Percentiles rank a stretch among this genome's conserved stretches.
Evolutionary conservation across 768 basidiomycete species (phyloP).

Genomic region (Tylopilus rubrobrunneus): DNA sequence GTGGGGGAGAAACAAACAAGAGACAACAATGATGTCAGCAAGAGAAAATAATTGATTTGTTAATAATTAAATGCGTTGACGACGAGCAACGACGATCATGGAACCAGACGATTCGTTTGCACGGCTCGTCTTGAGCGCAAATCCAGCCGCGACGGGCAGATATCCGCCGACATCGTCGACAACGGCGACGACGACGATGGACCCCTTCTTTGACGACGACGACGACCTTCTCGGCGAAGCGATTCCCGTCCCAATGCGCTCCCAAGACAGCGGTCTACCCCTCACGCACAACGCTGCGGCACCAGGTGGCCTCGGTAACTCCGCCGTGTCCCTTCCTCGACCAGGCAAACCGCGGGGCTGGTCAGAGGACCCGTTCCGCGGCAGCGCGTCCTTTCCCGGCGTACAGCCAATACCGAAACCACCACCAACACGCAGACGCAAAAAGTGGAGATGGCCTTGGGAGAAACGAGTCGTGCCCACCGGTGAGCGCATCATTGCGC

Average conservation of each 20-base stretch:
- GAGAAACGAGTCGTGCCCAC: constrained; percentile 56
- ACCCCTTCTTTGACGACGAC: constrained; percentile 76
- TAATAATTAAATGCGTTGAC: neutral
- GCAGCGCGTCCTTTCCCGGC: constrained; percentile 39
- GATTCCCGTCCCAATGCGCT: constrained; percentile 33
- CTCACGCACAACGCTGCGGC: constrained; percentile 56
- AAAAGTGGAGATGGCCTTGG: constrained; percentile 81
- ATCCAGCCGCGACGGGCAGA: constrained; percentile 21
- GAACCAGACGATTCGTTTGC: constrained; percentile 28
- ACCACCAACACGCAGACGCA: constrained; percentile 19
- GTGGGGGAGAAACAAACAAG: constrained; percentile 7
- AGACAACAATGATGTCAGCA: constrained; percentile 14
- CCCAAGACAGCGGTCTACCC: constrained; percentile 50
- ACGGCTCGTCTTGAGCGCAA: constrained; percentile 23
- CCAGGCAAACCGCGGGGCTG: constrained; percentile 60
- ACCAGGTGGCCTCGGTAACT: constrained; percentile 38
- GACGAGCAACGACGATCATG: constrained; percentile 13
- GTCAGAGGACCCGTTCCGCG: constrained; percentile 58
- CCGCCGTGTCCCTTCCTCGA: neutral
- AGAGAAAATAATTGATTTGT: neutral
- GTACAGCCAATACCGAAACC: constrained; percentile 14
- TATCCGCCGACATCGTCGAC: constrained; percentile 65
- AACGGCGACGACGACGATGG: constrained; percentile 48
- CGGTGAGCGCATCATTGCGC: constrained; percentile 76
- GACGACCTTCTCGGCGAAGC: constrained; percentile 42